Percentiles rank a stretch among this genome's conserved stretches.
phyloP scores from a whole-genome alignment of 352 stramenopile genomes.

The Phytophthora meadii region DNA sequence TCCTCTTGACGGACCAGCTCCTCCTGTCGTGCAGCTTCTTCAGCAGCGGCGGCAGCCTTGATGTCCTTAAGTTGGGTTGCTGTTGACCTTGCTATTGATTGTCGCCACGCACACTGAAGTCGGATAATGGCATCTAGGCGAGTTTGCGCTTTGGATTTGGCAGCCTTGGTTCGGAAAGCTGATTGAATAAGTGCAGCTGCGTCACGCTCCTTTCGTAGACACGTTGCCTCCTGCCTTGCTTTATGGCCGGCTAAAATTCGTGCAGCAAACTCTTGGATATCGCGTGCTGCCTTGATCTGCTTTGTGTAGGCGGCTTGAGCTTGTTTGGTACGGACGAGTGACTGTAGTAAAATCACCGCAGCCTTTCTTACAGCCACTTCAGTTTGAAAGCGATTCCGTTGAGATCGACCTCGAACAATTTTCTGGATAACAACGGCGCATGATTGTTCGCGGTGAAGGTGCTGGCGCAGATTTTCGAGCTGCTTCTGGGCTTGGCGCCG shows the following conservation, averaged over 20 bases:
- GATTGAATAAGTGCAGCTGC: slow-evolving; percentile 42
- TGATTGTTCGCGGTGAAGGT: slow-evolving; percentile 27
- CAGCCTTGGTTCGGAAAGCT: slow-evolving; percentile 21
- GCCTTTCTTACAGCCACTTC: slow-evolving; percentile 32
- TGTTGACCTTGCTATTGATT: slow-evolving; percentile 16
- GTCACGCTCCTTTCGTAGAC: slow-evolving; percentile 20
- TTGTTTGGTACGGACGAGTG: slow-evolving; percentile 40
- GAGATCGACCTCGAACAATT: slow-evolving; percentile 39
- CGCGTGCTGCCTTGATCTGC: slow-evolving; percentile 30
- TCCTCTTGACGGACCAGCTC: slow-evolving; percentile 4
- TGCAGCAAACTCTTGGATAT: slow-evolving; percentile 44
- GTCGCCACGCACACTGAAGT: slow-evolving; percentile 47
- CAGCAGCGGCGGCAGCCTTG: not conserved
- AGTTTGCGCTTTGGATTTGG: slow-evolving; percentile 12
- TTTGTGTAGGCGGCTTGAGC: slow-evolving; percentile 33
- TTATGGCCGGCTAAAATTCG: slow-evolving; percentile 32
- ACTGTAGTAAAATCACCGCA: slow-evolving; percentile 47
- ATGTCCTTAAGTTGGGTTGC: slow-evolving; percentile 7
- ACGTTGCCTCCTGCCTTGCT: slow-evolving; percentile 17
- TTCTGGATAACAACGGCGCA: slow-evolving; percentile 51
- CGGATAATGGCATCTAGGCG: slow-evolving; percentile 30
- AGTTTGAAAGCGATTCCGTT: slow-evolving; percentile 41
- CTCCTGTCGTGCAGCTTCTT: slow-evolving; percentile 1
- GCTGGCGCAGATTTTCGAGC: slow-evolving; percentile 30
- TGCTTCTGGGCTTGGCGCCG: slow-evolving; percentile 41